Evolutionary conservation across 2,329 filamentous ascomycete genomes (phyloP).

Genomic region (Ophiocordyceps camponoti-leonardi): DNA sequence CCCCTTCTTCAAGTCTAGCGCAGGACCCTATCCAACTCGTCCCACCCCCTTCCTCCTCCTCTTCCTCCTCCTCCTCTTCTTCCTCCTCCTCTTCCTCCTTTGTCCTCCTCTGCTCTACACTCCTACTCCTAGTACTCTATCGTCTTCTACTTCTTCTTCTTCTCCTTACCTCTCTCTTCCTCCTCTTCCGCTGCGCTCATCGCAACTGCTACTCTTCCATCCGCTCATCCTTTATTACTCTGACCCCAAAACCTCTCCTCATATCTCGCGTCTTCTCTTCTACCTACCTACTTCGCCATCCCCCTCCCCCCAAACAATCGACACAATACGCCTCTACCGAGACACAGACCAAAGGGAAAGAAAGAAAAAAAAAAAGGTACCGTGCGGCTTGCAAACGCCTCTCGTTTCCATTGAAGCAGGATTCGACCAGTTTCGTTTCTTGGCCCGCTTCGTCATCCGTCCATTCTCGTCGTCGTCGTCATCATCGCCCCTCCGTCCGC

Average conservation of each 20-base stretch:
- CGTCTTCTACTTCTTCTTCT: not conserved
- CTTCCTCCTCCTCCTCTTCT: not conserved
- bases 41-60: not conserved
- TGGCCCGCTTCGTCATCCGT: not conserved
- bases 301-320: not conserved
- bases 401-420: not conserved
- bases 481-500: not conserved
- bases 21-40: not conserved
- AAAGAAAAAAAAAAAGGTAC: not conserved
- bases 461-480: not conserved
- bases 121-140: not conserved
- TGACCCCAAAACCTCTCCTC: not conserved
- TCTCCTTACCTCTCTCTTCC: not conserved
- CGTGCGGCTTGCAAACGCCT: not conserved
- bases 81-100: not conserved
- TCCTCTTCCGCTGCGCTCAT: not conserved
- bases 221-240: not conserved
- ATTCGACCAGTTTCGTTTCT: not conserved
- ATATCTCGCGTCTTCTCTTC: not conserved
- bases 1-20: not conserved
- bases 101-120: not conserved
- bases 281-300: not conserved
- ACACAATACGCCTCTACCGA: not conserved
- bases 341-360: no score
- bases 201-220: not conserved